Evolutionary conservation across 805 yeast species (phyloP).

Genomic region (Candida insectalens): DNA sequence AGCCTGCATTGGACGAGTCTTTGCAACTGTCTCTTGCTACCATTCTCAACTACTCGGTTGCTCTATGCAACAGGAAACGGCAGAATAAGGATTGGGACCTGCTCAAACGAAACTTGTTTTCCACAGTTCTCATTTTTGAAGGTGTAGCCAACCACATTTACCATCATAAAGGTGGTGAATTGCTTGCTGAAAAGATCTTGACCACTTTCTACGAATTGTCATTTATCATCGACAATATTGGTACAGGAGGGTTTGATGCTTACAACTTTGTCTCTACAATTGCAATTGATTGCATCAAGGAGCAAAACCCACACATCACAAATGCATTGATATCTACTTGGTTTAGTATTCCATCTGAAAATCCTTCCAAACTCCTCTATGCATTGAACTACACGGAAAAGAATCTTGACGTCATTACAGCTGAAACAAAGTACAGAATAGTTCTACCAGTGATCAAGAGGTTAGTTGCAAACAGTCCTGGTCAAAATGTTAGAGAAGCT

Average conservation of each 20-base stretch:
- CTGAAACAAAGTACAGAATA: constrained; percentile 21
- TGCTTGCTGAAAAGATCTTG: constrained; percentile 21
- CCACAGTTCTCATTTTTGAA: constrained; percentile 40
- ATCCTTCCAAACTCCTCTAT: constrained; percentile 32
- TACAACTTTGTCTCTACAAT: constrained; percentile 51
- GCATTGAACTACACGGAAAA: constrained; percentile 39
- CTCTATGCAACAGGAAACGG: not conserved
- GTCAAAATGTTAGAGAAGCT: constrained; percentile 39
- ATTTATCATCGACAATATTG: constrained; percentile 42
- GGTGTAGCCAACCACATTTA: constrained; percentile 23
- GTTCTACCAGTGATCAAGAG: constrained; percentile 18
- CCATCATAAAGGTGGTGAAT: constrained; percentile 19
- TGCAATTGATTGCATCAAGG: constrained; percentile 8
- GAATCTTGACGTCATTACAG: constrained; percentile 25
- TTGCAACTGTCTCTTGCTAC: constrained; percentile 10
- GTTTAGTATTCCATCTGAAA: constrained; percentile 15
- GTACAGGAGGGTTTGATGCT: constrained; percentile 55
- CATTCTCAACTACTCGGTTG: constrained; percentile 1
- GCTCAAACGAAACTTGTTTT: constrained; percentile 29
- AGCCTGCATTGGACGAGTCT: constrained; percentile 8
- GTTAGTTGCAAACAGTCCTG: constrained; percentile 12
- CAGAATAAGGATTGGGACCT: constrained; percentile 14
- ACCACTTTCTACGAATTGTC: constrained; percentile 33
- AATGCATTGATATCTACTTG: constrained; percentile 8
- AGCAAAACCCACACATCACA: constrained; percentile 14